These are phyloP conservation scores for Lecanicillium sp. DNA, from an alignment of 2,329 filamentous ascomycete species.

Conservation along the genomic window DNA sequence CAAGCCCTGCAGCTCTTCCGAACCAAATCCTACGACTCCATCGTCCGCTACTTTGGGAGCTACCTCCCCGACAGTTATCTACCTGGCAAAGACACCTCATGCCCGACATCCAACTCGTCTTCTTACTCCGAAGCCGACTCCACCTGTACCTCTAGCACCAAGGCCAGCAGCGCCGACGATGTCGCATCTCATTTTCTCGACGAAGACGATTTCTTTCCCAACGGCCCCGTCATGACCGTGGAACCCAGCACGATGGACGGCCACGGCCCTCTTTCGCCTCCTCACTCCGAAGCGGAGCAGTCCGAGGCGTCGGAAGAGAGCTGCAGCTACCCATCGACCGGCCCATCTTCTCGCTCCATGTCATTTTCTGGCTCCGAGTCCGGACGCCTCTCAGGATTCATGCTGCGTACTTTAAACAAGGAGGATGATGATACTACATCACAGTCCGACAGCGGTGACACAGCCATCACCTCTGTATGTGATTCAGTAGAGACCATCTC, in stretches of 20 bases:
- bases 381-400: constrained; percentile 26
- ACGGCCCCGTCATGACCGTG: constrained; percentile 32
- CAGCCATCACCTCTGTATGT: constrained; percentile 34
- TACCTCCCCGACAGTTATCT: constrained; percentile 45
- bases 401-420: constrained; percentile 17
- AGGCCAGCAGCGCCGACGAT: constrained; percentile 30
- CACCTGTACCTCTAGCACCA: constrained; percentile 27
- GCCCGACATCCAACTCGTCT: constrained; percentile 26
- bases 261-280: constrained; percentile 26
- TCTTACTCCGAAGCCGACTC: constrained; percentile 30
- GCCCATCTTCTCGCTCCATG: constrained; percentile 37
- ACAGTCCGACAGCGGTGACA: constrained; percentile 36
- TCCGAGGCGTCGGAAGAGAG: constrained; percentile 29
- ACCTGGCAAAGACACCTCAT: constrained; percentile 26
- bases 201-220: constrained; percentile 25
- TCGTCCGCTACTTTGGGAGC: constrained; percentile 51
- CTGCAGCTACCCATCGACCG: constrained; percentile 16
- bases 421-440: constrained; percentile 35
- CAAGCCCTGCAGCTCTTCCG: constrained; percentile 51
- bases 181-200: constrained; percentile 31
- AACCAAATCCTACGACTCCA: constrained; percentile 49
- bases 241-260: constrained; percentile 29
- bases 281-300: constrained; percentile 41
- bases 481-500: constrained; percentile 33
- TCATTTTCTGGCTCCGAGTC: constrained; percentile 46